Evolutionary conservation across 225 moss, liverwort and hornwort species (phyloP).

Genomic region (Lunularia cruciata): DNA sequence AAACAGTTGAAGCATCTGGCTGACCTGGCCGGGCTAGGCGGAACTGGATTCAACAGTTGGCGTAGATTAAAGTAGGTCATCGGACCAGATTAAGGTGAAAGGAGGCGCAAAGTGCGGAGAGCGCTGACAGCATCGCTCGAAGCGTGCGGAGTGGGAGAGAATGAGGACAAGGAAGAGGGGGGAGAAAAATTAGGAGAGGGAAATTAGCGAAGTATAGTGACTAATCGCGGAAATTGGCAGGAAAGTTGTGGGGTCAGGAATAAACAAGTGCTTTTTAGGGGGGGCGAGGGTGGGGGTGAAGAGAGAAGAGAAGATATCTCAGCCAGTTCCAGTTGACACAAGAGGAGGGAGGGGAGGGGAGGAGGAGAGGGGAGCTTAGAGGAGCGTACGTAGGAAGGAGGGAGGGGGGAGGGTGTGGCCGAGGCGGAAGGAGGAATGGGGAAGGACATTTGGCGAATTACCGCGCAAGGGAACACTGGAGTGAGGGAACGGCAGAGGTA

Average conservation of each 20-base stretch:
- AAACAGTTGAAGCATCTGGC: conserved; percentile 4
- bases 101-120: background rate
- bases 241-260: background rate
- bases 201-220: background rate
- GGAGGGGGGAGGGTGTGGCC: background rate
- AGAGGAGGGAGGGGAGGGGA: background rate
- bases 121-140: background rate
- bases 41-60: background rate
- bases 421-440: background rate
- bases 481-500: background rate
- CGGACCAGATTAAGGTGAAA: background rate
- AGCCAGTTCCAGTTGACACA: conserved; percentile 1
- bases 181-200: background rate
- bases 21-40: background rate
- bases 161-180: background rate
- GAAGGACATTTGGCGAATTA: conserved; percentile 3
- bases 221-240: background rate
- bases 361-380: background rate
- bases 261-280: background rate
- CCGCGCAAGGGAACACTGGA: background rate
- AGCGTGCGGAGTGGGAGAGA: background rate
- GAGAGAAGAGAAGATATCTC: background rate
- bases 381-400: background rate
- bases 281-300: background rate
- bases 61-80: background rate